These are phyloP conservation scores for Platismatia glauca DNA, from an alignment of 495 filamentous ascomycete species.

Conservation along the genomic window DNA sequence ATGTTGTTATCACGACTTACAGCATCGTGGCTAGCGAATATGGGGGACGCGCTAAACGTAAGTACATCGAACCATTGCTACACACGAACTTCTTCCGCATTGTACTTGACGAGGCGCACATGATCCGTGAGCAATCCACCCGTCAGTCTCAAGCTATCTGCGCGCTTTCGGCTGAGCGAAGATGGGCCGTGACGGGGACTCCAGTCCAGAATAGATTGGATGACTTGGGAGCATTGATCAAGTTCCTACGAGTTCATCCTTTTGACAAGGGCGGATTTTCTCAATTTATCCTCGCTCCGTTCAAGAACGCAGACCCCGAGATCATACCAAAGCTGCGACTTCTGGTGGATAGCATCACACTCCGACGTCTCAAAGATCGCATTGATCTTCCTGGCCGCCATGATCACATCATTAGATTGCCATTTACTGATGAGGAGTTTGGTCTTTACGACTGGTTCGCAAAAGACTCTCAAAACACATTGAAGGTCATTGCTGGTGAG, in stretches of 20 bases:
- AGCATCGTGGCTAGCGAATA: conserved; percentile 76
- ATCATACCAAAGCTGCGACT: conserved; percentile 77
- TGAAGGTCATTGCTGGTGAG: conserved; percentile 45
- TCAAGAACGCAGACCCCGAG: conserved; percentile 67
- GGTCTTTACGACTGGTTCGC: conserved; percentile 54
- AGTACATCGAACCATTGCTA: conserved; percentile 52
- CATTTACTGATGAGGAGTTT: conserved; percentile 47
- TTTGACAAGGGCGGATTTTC: conserved; percentile 70
- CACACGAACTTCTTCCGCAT: conserved; percentile 88
- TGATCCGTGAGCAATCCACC: conserved; percentile 77
- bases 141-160: conserved; percentile 76
- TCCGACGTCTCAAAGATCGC: conserved; percentile 86
- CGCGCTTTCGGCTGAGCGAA: conserved; percentile 66
- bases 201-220: conserved; percentile 88
- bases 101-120: conserved; percentile 91
- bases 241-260: conserved; percentile 75
- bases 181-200: conserved; percentile 90
- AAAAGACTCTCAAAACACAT: conserved; percentile 52
- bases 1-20: conserved; percentile 89
- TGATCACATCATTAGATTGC: conserved; percentile 58
- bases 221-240: conserved; percentile 81
- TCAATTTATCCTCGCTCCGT: conserved; percentile 70
- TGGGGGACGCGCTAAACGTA: conserved; percentile 48
- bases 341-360: conserved; percentile 85
- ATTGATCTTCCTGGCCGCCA: conserved; percentile 69